Conservation (phyloP, 768 basidiomycete genomes). For the Podaxis sp. region DNA sequence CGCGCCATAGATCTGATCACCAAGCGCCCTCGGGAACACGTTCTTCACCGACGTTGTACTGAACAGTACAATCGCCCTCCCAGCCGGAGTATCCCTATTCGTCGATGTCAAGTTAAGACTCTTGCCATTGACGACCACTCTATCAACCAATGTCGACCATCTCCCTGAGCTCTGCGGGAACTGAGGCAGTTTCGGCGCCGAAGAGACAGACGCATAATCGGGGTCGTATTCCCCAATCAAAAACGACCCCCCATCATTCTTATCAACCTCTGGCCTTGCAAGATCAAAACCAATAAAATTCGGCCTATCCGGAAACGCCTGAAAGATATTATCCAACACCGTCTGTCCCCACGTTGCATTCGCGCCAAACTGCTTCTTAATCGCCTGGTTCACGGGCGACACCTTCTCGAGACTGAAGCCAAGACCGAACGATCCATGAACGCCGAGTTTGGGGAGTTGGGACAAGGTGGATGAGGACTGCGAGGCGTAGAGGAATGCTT, state of each 20-base stretch:
- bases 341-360: slow-evolving; percentile 33
- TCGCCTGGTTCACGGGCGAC: slow-evolving; percentile 29
- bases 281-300: slow-evolving; percentile 44
- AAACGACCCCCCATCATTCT: slow-evolving; percentile 41
- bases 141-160: slow-evolving; percentile 43
- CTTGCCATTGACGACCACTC: slow-evolving; percentile 34
- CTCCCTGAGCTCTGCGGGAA: slow-evolving; percentile 32
- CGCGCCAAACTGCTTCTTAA: slow-evolving; percentile 24
- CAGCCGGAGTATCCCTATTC: slow-evolving; percentile 29
- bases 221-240: slow-evolving; percentile 43
- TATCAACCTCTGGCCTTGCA: slow-evolving; percentile 36
- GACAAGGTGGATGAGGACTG: slow-evolving; percentile 17
- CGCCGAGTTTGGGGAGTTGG: slow-evolving; percentile 22
- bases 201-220: slow-evolving; percentile 28
- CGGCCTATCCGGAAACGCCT: slow-evolving; percentile 30
- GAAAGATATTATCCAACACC: slow-evolving; percentile 40
- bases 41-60: slow-evolving; percentile 29
- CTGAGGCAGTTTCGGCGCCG: slow-evolving; percentile 32
- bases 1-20: slow-evolving; percentile 29
- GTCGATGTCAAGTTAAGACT: slow-evolving; percentile 27
- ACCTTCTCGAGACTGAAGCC: slow-evolving; percentile 30
- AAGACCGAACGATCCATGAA: slow-evolving; percentile 36
- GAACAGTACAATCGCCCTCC: slow-evolving; percentile 34
- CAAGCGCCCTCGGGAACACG: neutral
- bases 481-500: slow-evolving; percentile 33